phyloP scores from a whole-genome alignment of 73 alveolate genomes.

The Paramecium primaurelia region DNA sequence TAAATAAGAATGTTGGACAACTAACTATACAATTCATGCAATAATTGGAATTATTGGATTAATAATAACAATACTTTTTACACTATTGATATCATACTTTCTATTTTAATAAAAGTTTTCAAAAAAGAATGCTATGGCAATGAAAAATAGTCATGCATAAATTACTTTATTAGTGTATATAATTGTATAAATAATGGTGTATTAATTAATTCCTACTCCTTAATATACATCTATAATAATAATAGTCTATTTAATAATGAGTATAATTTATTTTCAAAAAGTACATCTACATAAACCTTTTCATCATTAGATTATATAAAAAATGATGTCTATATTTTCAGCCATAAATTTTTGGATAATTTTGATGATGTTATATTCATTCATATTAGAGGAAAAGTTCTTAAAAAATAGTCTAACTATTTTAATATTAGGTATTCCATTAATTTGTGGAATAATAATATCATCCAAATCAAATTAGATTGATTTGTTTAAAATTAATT shows the following conservation, averaged over 20 bases:
- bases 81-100: neutral
- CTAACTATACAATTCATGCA: neutral
- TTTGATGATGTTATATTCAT: conserved; percentile 17
- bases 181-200: neutral
- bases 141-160: neutral
- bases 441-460: neutral
- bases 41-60: neutral
- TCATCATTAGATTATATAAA: neutral
- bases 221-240: neutral
- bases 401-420: neutral
- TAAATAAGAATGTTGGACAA: neutral
- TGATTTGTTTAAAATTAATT: conserved; percentile 22
- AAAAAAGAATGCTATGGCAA: neutral
- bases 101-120: neutral
- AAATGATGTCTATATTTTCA: neutral
- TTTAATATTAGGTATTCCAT: conserved; percentile 50
- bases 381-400: neutral
- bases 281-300: neutral
- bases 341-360: conserved; percentile 30
- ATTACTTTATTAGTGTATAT: neutral
- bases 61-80: neutral
- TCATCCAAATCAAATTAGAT: neutral
- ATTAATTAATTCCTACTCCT: neutral
- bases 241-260: neutral
- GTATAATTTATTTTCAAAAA: neutral